These are phyloP conservation scores for Fragosphaeria purpurea DNA, from an alignment of 2,329 filamentous ascomycete genomes.

Conservation along the genomic window DNA sequence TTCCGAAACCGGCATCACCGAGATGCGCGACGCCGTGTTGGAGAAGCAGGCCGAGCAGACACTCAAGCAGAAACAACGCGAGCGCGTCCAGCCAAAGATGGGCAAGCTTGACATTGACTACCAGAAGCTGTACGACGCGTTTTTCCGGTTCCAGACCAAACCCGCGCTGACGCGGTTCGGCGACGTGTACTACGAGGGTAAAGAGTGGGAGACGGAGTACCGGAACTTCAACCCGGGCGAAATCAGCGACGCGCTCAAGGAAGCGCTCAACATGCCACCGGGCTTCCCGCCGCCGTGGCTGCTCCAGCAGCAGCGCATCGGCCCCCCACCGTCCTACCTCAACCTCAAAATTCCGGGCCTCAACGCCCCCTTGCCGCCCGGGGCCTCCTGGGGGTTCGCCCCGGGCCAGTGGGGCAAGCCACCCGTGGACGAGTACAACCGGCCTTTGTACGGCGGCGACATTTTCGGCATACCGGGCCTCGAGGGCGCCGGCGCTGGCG, in stretches of 20 bases:
- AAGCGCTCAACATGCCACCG: constrained; percentile 86
- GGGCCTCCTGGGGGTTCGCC: constrained; percentile 88
- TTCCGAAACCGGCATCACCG: constrained; percentile 89
- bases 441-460: constrained; percentile 86
- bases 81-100: constrained; percentile 90
- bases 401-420: constrained; percentile 95
- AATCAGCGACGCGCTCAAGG: constrained; percentile 77
- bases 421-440: constrained; percentile 85
- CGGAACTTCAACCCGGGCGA: constrained; percentile 85
- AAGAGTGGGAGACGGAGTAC: constrained; percentile 93
- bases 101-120: constrained; percentile 98
- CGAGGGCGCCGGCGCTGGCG: constrained; percentile 20
- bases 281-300: constrained; percentile 94
- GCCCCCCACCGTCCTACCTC: constrained; percentile 88
- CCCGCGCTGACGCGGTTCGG: constrained; percentile 88
- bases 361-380: constrained; percentile 83
- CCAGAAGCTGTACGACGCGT: constrained; percentile 94
- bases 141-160: constrained; percentile 96
- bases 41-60: constrained; percentile 91
- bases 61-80: constrained; percentile 90
- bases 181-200: constrained; percentile 99
- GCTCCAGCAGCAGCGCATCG: constrained; percentile 90
- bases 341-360: constrained; percentile 90
- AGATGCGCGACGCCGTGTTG: constrained; percentile 93
- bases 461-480: constrained; percentile 67